phyloP scores from a whole-genome alignment of 2,329 filamentous ascomycete species.

The Apiospora saccharicola region DNA sequence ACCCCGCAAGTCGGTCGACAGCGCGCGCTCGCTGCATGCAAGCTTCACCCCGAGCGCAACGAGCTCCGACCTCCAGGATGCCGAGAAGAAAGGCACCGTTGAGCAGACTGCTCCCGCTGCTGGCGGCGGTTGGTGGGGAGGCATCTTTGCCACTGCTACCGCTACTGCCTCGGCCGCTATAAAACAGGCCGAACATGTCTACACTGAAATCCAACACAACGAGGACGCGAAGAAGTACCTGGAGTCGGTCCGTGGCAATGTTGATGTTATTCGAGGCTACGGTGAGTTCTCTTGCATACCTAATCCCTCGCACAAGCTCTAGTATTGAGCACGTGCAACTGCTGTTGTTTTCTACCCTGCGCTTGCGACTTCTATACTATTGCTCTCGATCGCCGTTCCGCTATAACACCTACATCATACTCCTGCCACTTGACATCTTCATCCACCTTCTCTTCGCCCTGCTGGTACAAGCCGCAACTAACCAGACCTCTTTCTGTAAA shows the following conservation, averaged over 20 bases:
- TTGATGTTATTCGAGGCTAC: conserved; percentile 77
- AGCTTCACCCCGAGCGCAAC: conserved; percentile 75
- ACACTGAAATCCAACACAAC: conserved; percentile 94
- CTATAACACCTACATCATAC: background rate
- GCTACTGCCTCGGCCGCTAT: conserved; percentile 72
- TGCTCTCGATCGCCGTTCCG: background rate
- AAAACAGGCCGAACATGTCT: conserved; percentile 90
- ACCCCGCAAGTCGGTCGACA: conserved; percentile 79
- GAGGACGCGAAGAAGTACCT: conserved; percentile 97
- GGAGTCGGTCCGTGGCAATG: conserved; percentile 90
- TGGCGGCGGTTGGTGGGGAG: conserved; percentile 88
- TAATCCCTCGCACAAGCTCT: background rate
- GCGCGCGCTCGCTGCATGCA: conserved; percentile 73
- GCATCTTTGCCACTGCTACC: conserved; percentile 78
- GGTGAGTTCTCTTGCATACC: conserved; percentile 59
- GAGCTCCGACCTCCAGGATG: conserved; percentile 66
- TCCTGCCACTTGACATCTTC: background rate
- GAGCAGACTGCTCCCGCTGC: conserved; percentile 46
- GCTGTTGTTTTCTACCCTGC: background rate
- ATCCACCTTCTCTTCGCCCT: background rate
- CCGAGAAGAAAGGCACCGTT: conserved; percentile 58
- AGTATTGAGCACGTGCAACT: background rate
- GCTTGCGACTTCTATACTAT: background rate
- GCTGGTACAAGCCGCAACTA: background rate
- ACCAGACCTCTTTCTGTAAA: conserved; percentile 27